Percentiles rank a stretch among this genome's conserved stretches.
These are phyloP conservation scores for Microglena sp. DNA, from an alignment of 139 green algal genomes.

Conservation along the genomic window DNA sequence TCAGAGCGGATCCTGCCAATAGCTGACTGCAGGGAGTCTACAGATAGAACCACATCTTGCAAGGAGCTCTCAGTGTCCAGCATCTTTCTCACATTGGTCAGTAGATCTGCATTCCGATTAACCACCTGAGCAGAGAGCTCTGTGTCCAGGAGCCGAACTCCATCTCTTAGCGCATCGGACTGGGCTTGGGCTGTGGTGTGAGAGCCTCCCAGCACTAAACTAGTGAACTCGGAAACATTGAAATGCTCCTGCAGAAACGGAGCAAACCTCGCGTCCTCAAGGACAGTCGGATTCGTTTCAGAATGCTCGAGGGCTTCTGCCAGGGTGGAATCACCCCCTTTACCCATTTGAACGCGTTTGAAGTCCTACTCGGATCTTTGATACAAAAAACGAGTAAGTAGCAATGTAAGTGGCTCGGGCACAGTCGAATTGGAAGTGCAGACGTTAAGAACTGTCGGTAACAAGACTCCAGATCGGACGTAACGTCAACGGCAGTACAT, in stretches of 20 bases:
- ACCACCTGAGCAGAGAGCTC: slow-evolving; percentile 45
- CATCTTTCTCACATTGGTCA: slow-evolving; percentile 32
- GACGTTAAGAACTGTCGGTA: too few species aligned
- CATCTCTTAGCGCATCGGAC: slow-evolving; percentile 47
- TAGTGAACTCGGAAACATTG: slow-evolving; percentile 61
- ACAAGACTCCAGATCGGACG: too few species aligned
- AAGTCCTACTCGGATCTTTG: too few species aligned
- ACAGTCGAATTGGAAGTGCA: too few species aligned
- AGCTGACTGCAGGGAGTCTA: slow-evolving; percentile 53
- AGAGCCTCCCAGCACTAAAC: slow-evolving; percentile 41
- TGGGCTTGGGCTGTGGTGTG: slow-evolving; percentile 52
- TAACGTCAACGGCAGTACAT: too few species aligned
- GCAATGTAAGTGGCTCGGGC: too few species aligned
- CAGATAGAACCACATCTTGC: slow-evolving; percentile 46
- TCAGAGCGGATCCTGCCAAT: slow-evolving; percentile 50
- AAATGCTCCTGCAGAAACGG: slow-evolving; percentile 41
- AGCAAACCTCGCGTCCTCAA: slow-evolving; percentile 8
- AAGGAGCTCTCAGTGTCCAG: slow-evolving; percentile 42
- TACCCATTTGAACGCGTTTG: too few species aligned
- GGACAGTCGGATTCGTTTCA: not conserved
- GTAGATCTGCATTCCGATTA: slow-evolving; percentile 38
- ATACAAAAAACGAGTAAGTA: too few species aligned
- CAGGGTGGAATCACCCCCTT: slow-evolving; percentile 9
- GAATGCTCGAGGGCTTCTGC: not conserved
- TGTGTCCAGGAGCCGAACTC: slow-evolving; percentile 43